Conservation (phyloP, 208 protist species). For the Trypanosoma brucei region DNA sequence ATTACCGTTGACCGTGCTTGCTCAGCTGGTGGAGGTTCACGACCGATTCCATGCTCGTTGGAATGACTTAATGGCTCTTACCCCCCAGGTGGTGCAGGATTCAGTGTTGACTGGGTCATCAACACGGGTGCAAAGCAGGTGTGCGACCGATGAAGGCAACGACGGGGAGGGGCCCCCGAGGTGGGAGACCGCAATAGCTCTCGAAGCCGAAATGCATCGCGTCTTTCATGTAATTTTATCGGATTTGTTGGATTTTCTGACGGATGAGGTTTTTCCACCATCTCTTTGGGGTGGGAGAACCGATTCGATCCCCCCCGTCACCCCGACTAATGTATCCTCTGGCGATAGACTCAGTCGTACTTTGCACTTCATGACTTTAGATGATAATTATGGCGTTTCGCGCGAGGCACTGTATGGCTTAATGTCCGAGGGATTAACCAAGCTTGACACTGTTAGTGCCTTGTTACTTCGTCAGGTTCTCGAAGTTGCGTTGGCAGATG, state of each 20-base stretch:
- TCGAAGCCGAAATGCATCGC: constrained; percentile 48
- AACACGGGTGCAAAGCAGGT: background rate
- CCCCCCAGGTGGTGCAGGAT: background rate
- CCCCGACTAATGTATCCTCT: background rate
- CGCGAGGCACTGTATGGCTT: constrained; percentile 11
- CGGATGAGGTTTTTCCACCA: constrained; percentile 40
- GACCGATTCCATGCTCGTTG: constrained; percentile 23
- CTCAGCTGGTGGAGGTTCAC: constrained; percentile 34
- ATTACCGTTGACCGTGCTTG: constrained; percentile 25
- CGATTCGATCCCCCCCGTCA: background rate
- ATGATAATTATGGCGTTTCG: constrained; percentile 43
- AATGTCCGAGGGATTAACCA: constrained; percentile 12
- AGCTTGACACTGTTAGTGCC: constrained; percentile 15
- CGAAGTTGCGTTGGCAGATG: constrained; percentile 21
- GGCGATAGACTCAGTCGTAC: constrained; percentile 33
- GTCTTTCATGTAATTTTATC: constrained; percentile 36
- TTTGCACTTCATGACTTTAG: constrained; percentile 48
- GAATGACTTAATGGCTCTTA: background rate
- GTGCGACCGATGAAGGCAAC: background rate
- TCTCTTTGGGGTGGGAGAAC: constrained; percentile 21
- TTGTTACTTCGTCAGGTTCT: constrained; percentile 20
- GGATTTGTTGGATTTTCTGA: constrained; percentile 34
- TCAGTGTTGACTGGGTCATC: background rate
- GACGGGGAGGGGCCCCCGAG: background rate
- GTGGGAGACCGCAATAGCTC: constrained; percentile 18